Evolutionary conservation across 2,329 filamentous ascomycete genomes (phyloP), one percentile per base, ranked within the genome.

Genomic region (Xylaria sp.): DNA sequence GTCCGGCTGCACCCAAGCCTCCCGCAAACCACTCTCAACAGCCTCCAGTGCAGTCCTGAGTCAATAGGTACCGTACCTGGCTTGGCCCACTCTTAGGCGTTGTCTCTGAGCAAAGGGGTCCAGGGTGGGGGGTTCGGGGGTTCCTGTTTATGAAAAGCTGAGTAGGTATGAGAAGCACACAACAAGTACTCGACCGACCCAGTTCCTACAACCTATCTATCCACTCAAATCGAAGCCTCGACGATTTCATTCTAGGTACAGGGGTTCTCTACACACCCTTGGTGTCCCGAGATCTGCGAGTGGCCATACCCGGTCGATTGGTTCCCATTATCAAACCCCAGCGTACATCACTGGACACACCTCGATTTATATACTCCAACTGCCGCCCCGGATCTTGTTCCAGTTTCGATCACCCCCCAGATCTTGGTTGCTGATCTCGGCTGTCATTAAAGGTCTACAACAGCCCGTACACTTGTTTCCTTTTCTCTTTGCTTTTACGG

Each of bases 321-420:
- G 64, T 62, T 64, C 61, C 50, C 44, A 56, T 65, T 65, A 67
- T 67, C 61, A 50, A 45, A 66, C 63, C 65, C 66, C 60, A 61
- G 65, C 52, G 60, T 62, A 61, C 62, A 67, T 67, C 60, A 61
- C 45, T 49, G 22, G 59, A 49, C 50, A 48, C 52, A 44, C 54
- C 38, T 54, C 51, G 50, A 51, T 48, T 41, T 61, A 64, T 62
- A 61, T 60, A 64, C 64, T 62, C 63, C 49, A 54, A 42, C 56
- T 57, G 56, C 52, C 52, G 43, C 56, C 65, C 65, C 56, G 58
- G 56, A 54, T 57, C 60, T 51, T 40, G 43, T 22, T 21, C 37
- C 44, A 42, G 50, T 37, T 22, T 50, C 58, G 48, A 42, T 56
- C 44, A 54, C 53, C 41, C 41, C 47, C 46, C 43, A 59, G 48